Evolutionary conservation across 2,329 filamentous ascomycete species (phyloP).

Genomic region (Monosporascus sp.): DNA sequence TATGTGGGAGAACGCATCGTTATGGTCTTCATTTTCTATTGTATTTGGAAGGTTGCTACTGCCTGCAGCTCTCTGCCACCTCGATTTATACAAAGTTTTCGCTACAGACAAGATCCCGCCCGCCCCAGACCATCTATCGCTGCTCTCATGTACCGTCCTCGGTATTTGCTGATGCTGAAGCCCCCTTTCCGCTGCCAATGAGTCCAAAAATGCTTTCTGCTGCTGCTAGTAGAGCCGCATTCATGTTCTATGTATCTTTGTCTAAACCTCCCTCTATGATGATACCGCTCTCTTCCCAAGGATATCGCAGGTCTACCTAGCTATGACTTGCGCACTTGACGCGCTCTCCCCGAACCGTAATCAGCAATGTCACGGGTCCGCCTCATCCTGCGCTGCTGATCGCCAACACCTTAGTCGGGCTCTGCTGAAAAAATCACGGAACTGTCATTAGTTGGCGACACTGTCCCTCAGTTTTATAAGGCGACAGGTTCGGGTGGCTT

Average conservation of each 20-base stretch:
- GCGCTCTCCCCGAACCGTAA: not conserved
- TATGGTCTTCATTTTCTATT: no score
- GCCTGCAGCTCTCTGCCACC: not conserved
- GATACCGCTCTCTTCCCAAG: no score
- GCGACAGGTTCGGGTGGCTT: conserved; percentile 34
- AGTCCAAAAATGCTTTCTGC: no score
- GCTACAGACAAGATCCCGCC: not conserved
- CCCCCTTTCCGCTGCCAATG: no score
- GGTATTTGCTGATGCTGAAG: no score
- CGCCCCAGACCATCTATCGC: not conserved
- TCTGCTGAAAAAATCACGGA: not conserved
- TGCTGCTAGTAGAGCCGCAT: not conserved
- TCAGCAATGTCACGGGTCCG: no score
- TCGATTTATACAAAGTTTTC: not conserved
- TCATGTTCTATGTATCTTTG: not conserved
- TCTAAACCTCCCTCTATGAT: not conserved
- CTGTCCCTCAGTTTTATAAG: conserved; percentile 13
- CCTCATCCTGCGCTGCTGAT: no score
- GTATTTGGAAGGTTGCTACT: not conserved
- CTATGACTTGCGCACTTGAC: not conserved
- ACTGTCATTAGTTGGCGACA: conserved; percentile 2
- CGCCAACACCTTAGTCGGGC: no score
- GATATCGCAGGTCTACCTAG: not conserved
- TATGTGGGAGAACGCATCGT: no score
- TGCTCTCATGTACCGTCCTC: not conserved